Evolutionary conservation across 164 flowering plant species (phyloP), one percentile per base, ranked within the genome.

Genomic region (Chimonanthus salicifolius): DNA sequence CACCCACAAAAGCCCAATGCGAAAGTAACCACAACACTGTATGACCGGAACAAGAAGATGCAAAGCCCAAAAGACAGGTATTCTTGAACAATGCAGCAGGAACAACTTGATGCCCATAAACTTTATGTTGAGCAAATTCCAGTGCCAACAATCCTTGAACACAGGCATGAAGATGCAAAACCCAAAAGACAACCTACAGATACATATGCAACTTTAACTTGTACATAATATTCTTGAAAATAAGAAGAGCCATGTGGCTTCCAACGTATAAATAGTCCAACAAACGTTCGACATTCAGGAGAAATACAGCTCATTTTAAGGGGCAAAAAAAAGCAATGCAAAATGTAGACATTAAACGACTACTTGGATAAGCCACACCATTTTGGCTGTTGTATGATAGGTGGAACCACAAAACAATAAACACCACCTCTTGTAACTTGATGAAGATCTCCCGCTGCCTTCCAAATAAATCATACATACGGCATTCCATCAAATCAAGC

Each of bases 401-500:
- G 46, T 63, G 21, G 66, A 33, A 20, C 21, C 9, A 33, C 45
- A 63, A 63, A 66, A 43, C 6, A 45, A 46, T 66, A 62, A n/a
- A 18, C 21, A 62, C 67, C 13, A 64, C 44, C 46, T 45, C 67
- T 13, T 7, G 10, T 20, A 33, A 20, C 67, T 33, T 8, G 13
- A 64, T 64, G 68, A 6, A 66, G 48, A 66, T 66, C 18, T 13
- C 47, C 68, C 68, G 48, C 9, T 43, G 68, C 68, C 15, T 54
- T 66, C 68, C 47, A 45, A 44, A 16, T 13, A 66, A 66, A 43
- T 44, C 18, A 3, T 66, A 66, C n/a, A 66, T 43, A 44, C 45
- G 68, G 68, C 16, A 66, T 43, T 65, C 45, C 48, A 66, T 66
- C 8, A 44, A 45, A 33, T 63, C 16, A 13, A 66, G 15, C 68